These are phyloP conservation scores for Saturnispora zaruensis DNA, from an alignment of 805 yeast species.

Conservation along the genomic window DNA sequence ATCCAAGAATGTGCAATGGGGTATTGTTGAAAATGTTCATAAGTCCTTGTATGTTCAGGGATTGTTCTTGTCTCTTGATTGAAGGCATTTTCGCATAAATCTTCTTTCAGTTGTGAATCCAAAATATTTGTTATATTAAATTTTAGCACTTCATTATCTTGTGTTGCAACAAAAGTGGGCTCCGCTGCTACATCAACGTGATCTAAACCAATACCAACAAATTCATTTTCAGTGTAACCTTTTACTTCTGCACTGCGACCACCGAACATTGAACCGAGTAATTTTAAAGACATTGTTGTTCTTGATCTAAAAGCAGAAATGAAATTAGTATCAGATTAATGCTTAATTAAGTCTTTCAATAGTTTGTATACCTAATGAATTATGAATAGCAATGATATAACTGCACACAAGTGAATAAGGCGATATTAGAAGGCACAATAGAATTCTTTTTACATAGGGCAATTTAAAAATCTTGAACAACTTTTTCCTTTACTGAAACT, in stretches of 20 bases:
- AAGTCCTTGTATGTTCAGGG: slow-evolving; percentile 23
- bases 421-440: background rate
- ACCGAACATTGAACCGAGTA: background rate
- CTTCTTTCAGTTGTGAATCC: background rate
- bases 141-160: background rate
- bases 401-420: background rate
- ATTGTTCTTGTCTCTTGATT: background rate
- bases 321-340: too few relatives aligned
- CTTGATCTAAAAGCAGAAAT: too few relatives aligned
- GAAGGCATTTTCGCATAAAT: background rate
- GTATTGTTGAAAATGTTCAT: slow-evolving; percentile 37
- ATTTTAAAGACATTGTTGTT: background rate
- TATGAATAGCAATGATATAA: background rate
- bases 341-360: too few relatives aligned
- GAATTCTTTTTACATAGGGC: background rate
- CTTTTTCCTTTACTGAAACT: background rate
- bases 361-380: background rate
- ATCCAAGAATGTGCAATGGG: slow-evolving; percentile 37
- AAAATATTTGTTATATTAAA: too few relatives aligned
- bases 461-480: background rate
- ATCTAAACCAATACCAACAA: background rate
- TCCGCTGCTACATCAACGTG: background rate
- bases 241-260: background rate
- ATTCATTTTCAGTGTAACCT: background rate
- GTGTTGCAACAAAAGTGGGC: background rate